Base-by-base conservation (phyloP, 352 stramenopile species). In the Phytophthora ohioensis region DNA sequence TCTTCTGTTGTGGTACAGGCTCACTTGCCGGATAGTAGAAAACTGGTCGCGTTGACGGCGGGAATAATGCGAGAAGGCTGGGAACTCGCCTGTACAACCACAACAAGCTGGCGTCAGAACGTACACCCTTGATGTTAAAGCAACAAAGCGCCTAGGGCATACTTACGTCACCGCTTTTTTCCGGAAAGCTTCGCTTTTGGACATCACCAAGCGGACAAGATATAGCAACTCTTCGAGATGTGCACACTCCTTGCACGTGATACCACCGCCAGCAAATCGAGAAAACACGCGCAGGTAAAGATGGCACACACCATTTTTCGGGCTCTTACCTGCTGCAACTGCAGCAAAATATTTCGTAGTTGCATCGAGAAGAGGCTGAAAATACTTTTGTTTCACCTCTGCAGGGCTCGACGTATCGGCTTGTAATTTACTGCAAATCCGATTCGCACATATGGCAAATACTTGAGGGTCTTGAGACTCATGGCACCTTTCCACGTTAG, bases 181-280 rank as follows among this genome's bases (percentile, higher is more conserved):
- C 15, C 59, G 17, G 36, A 41, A 56, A 3, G 27, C 12, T 1
- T 5, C 0, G 34, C 27, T n/a, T 31, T 57, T 60, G n/a, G 27
- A 15, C 46, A 69, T 53, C 6, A 53, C 34, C 32, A 69, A 39
- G 9, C 66, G 53, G 36, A 74, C 6, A 10, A 45, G 7, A 34
- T 62, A 67, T 4, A 74, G 5, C 27, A 69, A 45, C 36, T 56
- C 32, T 61, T 74, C 67, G 11, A 74, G 53, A 6, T 52, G 45
- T 17, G 47, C 35, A 32, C 36, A 69, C 43, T 74, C 67, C 30
- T 51, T 55, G 6, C 15, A 42, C 15, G 67, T 65, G 11, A 61
- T 41, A 5, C 7, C 39, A n/a, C 17, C 41, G 11, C 12, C 27
- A 57, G 31, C 39, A 7, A 70, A 51, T 8, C 34, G 4, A 6